Evolutionary conservation across 768 basidiomycete species (phyloP).

Genomic region (Mycena latifolia): DNA sequence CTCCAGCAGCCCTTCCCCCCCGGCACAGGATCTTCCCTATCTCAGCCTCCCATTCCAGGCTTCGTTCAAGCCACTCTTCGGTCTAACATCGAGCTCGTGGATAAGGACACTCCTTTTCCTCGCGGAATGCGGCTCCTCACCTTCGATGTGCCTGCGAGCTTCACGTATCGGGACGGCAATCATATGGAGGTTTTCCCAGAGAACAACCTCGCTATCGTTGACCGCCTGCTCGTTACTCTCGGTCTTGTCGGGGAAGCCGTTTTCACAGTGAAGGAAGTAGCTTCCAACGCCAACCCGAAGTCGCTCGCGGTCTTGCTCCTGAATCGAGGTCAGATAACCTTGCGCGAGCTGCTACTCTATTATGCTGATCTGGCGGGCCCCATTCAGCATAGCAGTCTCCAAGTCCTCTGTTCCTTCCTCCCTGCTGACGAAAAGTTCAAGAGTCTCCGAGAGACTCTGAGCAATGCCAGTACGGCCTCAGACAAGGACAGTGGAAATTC

Average conservation of each 20-base stretch:
- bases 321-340: conserved; percentile 15
- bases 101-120: conserved; percentile 22
- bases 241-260: conserved; percentile 31
- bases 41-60: conserved; percentile 18
- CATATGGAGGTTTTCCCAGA: conserved; percentile 33
- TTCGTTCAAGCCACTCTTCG: conserved; percentile 21
- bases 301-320: conserved; percentile 21
- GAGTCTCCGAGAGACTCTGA: conserved; percentile 5
- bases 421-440: conserved; percentile 22
- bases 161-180: conserved; percentile 30
- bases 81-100: conserved; percentile 27
- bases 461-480: neutral
- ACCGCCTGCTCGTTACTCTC: conserved; percentile 21
- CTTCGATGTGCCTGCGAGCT: conserved; percentile 24
- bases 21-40: neutral
- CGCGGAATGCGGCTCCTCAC: conserved; percentile 31
- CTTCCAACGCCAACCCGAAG: conserved; percentile 15
- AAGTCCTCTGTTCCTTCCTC: too few species aligned
- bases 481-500: neutral
- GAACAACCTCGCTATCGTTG: conserved; percentile 30
- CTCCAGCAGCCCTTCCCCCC: neutral
- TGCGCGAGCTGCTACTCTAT: conserved; percentile 27
- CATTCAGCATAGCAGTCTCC: conserved; percentile 18
- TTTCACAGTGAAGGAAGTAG: conserved; percentile 26
- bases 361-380: conserved; percentile 30